These are phyloP conservation scores for Decorospora gaudefroyi DNA, from an alignment of 2,329 filamentous ascomycete species.

Conservation along the genomic window DNA sequence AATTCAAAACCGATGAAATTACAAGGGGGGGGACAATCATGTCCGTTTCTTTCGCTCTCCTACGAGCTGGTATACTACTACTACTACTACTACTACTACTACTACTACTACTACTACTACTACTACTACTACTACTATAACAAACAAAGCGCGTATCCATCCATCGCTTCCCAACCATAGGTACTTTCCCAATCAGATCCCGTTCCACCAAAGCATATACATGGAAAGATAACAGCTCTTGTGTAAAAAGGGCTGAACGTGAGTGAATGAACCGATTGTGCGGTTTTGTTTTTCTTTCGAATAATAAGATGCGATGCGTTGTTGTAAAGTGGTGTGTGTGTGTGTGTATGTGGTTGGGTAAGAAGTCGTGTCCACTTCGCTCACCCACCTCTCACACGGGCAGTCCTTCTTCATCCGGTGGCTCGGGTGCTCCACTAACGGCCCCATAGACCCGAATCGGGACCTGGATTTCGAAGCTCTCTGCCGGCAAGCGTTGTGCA, in stretches of 20 bases:
- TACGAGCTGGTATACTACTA: conserved; percentile 13
- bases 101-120: too few species aligned
- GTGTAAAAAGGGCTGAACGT: too few species aligned
- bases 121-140: too few species aligned
- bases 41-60: too few species aligned
- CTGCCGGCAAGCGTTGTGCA: conserved; percentile 75
- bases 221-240: background rate
- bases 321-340: too few species aligned
- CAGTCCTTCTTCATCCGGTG: conserved; percentile 39
- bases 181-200: background rate
- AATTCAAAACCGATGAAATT: background rate
- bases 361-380: background rate
- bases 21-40: background rate
- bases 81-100: too few species aligned
- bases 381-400: conserved; percentile 29
- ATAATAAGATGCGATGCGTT: too few species aligned
- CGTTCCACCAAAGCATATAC: background rate
- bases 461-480: conserved; percentile 89
- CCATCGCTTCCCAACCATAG: background rate
- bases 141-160: background rate
- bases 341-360: too few species aligned
- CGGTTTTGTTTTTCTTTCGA: too few species aligned
- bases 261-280: background rate
- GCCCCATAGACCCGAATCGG: conserved; percentile 78
- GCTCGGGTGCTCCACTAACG: conserved; percentile 50